A percentile compares a stretch with the other conserved stretches of the same genome.
phyloP scores from a whole-genome alignment of 1,284 basidiomycete genomes.

The Sphagnurus paluster region DNA sequence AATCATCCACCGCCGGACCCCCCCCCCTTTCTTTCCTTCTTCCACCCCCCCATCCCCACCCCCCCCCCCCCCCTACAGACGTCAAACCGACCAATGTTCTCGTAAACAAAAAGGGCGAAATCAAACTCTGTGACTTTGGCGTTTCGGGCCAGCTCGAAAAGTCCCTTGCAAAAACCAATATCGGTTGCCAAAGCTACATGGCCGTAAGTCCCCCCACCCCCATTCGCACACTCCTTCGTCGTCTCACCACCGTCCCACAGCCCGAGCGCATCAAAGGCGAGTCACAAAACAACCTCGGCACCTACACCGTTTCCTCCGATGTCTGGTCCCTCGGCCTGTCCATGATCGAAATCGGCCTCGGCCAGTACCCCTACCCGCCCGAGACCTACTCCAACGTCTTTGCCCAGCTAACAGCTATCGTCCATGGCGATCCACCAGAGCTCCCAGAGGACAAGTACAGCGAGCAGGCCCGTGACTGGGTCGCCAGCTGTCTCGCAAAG shows the following conservation, averaged over 20 bases:
- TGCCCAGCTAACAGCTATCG: conserved; percentile 92
- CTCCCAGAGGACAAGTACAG: conserved; percentile 59
- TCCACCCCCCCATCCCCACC: neutral
- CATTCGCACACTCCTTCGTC: conserved; percentile 9
- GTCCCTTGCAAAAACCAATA: conserved; percentile 96
- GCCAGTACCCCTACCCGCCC: conserved; percentile 97
- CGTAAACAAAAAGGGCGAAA: conserved; percentile 84
- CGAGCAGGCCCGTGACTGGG: conserved; percentile 58
- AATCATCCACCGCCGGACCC: conserved; percentile 97
- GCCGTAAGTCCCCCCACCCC: conserved; percentile 61
- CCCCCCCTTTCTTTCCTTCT: conserved; percentile 40
- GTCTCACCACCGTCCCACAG: conserved; percentile 34
- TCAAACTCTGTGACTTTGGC: conserved; percentile 98
- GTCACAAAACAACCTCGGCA: conserved; percentile 81
- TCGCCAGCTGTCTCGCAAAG: conserved; percentile 71
- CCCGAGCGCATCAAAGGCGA: conserved; percentile 97
- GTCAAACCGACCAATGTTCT: conserved; percentile 98
- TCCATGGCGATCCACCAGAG: conserved; percentile 89
- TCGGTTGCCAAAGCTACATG: conserved; percentile 99
- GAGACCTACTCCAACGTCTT: conserved; percentile 98
- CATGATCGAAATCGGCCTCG: conserved; percentile 91
- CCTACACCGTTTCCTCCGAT: conserved; percentile 96
- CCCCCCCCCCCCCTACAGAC: conserved; percentile 45
- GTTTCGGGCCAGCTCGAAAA: conserved; percentile 98
- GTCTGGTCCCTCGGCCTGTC: conserved; percentile 98